Base-by-base conservation (phyloP, 805 yeast species). In the Torulaspora microellipsoides region DNA sequence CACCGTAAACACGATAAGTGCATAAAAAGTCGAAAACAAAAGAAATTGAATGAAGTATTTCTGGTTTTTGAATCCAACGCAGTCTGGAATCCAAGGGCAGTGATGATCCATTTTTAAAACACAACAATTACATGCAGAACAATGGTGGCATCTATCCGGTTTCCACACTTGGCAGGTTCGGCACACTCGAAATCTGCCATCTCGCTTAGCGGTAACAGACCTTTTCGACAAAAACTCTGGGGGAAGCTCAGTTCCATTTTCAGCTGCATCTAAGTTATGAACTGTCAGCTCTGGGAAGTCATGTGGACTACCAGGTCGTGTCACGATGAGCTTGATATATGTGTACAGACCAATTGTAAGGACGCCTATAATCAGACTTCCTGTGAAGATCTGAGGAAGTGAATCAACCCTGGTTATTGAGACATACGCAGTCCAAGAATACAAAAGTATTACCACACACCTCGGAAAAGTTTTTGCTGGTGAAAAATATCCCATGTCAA, bases 61-160 rank as follows among this genome's bases (percentile, higher is more conserved):
- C 51, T 85, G 89, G 64, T 91, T 91, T 25, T 68, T 67, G 64
- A 78, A 83, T 0, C 98, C 98, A 45, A 91, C 77, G 62, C 97
- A 90, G 4, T 79, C 71, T 1, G 95, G 82, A 63, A 89, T 88
- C 98, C 98, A 91, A 0, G 97, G 97, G 49, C 83, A 83, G 65
- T 89, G 96, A 60, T 89, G 97, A 62, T 89, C 97, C 97, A 89
- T 90, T 55, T 78, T 79, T 46, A 90, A 61, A 23, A 85, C 78
- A 62, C 97, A 89, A 27, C 46, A 48, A 15, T 77, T 70, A 59
- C 95, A 87, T 1, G 75, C 68, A 31, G 84, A 83, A 60, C 96
- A 89, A 64, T 89, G 97, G 60, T 89, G 97, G 8, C 82, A 59
- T 42, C 97, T 66, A 55, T 86, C 95, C 0, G 97, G 97, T 60